Evolutionary conservation across 1,284 basidiomycete genomes (phyloP).

Genomic region (Xerocomus minutiporus): DNA sequence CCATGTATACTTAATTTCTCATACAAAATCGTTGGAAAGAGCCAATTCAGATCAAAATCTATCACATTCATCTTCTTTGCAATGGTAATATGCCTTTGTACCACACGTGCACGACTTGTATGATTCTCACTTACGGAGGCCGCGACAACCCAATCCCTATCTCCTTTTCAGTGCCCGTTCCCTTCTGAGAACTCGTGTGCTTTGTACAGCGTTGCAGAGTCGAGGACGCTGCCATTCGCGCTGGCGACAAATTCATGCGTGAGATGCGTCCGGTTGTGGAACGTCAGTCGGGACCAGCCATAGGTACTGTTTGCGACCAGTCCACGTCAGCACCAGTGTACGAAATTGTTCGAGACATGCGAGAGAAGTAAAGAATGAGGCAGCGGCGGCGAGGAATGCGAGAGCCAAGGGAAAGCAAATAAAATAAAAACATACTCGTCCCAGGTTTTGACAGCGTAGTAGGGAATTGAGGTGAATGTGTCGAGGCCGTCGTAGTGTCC

Average conservation of each 20-base stretch:
- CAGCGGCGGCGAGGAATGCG: too few species aligned
- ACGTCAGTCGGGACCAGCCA: constrained; percentile 30
- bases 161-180: background rate
- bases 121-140: too few species aligned
- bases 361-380: too few species aligned
- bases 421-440: constrained; percentile 18
- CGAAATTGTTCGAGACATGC: too few species aligned
- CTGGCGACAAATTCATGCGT: constrained; percentile 30
- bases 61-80: background rate
- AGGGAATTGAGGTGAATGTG: constrained; percentile 1
- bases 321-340: constrained; percentile 1
- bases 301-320: constrained; percentile 14
- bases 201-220: constrained; percentile 28
- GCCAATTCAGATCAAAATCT: too few species aligned
- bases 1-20: too few species aligned
- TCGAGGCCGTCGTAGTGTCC: constrained; percentile 32
- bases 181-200: constrained; percentile 15
- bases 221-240: constrained; percentile 26
- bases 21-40: too few species aligned
- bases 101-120: background rate
- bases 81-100: background rate
- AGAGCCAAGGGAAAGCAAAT: too few species aligned
- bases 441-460: constrained; percentile 8
- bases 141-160: background rate
- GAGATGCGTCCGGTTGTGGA: constrained; percentile 30